A percentile compares a stretch with the other conserved stretches of the same genome.
Conservation (phyloP, 2,329 filamentous ascomycete genomes). For the Aspergillus carbonarius region DNA sequence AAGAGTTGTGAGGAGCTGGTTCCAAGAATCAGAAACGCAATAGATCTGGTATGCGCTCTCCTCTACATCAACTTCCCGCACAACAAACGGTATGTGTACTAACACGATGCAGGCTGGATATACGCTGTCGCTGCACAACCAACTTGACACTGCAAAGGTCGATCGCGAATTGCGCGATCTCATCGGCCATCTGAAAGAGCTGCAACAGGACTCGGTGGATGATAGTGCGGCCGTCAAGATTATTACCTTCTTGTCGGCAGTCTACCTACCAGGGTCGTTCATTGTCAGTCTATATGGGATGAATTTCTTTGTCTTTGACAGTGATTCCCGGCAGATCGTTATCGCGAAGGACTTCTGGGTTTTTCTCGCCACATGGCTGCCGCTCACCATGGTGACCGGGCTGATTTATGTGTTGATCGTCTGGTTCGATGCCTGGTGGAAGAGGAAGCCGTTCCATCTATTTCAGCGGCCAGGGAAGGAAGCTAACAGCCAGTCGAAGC, state of each 20-base stretch:
- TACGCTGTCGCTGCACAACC: neutral
- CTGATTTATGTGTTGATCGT: neutral
- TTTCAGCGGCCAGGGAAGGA: neutral
- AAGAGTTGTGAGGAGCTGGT: neutral
- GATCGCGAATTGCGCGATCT: neutral
- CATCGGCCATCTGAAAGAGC: neutral
- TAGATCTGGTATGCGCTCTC: neutral
- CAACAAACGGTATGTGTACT: neutral
- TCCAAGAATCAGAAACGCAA: neutral
- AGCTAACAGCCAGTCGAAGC: neutral
- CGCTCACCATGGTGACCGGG: neutral
- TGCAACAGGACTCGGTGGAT: neutral
- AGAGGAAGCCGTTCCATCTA: neutral
- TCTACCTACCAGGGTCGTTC: neutral
- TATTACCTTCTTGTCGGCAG: neutral
- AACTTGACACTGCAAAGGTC: neutral
- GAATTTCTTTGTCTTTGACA: neutral
- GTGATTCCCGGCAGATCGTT: neutral
- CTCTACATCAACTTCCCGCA: neutral
- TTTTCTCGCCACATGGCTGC: neutral
- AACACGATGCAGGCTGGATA: neutral
- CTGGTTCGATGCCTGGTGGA: neutral
- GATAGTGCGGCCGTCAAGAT: neutral
- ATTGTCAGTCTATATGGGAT: neutral
- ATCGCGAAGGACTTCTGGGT: neutral